phyloP scores from a whole-genome alignment of 805 yeast genomes.

The Myxozyma sirexii region DNA sequence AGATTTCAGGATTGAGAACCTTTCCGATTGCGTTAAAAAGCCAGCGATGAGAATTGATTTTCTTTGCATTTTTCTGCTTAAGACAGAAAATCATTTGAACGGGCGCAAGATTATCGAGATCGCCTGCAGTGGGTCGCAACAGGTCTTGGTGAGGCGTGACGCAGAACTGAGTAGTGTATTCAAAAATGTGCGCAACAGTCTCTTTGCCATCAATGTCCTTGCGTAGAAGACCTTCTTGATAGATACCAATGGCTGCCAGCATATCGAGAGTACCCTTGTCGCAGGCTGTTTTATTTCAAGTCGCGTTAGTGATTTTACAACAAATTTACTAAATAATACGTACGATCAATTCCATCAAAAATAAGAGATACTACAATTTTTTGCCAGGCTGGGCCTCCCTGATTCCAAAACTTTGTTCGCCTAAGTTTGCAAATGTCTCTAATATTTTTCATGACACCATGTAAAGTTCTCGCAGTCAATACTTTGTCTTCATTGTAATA shows the following conservation, averaged over 20 bases:
- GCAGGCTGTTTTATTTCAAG: conserved; percentile 47
- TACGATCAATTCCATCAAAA: conserved; percentile 62
- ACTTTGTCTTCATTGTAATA: conserved; percentile 71
- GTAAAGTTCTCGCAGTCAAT: conserved; percentile 61
- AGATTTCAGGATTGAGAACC: conserved; percentile 75
- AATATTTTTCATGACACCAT: conserved; percentile 63
- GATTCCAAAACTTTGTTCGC: conserved; percentile 50
- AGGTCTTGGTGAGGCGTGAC: conserved; percentile 50
- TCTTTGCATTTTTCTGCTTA: conserved; percentile 84
- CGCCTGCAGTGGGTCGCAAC: conserved; percentile 57
- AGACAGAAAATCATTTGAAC: conserved; percentile 86
- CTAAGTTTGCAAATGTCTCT: conserved; percentile 58
- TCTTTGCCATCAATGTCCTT: conserved; percentile 60
- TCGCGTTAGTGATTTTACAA: too few relatives aligned
- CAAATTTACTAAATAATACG: too few relatives aligned
- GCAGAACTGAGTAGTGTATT: conserved; percentile 59
- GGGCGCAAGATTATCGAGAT: conserved; percentile 63
- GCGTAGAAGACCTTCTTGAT: conserved; percentile 68
- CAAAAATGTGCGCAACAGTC: conserved; percentile 67
- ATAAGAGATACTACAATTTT: conserved; percentile 65
- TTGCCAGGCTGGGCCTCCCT: conserved; percentile 59
- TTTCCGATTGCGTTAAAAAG: conserved; percentile 91
- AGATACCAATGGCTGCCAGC: conserved; percentile 65
- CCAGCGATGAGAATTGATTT: conserved; percentile 97
- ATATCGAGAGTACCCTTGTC: conserved; percentile 64